phyloP scores from a whole-genome alignment of 1,284 basidiomycete species.

The Cutaneotrichosporon curvatum region DNA sequence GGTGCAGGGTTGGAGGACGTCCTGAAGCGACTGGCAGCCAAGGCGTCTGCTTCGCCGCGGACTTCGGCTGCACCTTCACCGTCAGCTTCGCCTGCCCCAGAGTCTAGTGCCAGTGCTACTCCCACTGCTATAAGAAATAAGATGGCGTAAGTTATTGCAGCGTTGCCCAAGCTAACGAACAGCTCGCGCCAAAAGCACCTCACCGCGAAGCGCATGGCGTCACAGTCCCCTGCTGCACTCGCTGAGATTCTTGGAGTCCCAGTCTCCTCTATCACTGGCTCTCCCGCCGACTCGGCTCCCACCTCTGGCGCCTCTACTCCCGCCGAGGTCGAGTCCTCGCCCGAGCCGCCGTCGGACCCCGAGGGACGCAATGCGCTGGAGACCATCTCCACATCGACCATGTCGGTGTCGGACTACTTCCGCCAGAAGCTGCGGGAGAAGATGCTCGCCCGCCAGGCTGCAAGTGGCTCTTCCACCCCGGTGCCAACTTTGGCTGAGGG shows the following conservation, averaged over 20 bases:
- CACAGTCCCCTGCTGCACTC: constrained; percentile 42
- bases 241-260: constrained; percentile 46
- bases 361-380: constrained; percentile 24
- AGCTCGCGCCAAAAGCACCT: constrained; percentile 43
- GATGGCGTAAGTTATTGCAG: constrained; percentile 39
- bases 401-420: constrained; percentile 45
- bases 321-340: constrained; percentile 15
- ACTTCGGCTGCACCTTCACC: constrained; percentile 14
- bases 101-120: constrained; percentile 16
- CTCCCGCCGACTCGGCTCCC: constrained; percentile 11
- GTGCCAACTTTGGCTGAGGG: constrained; percentile 17
- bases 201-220: constrained; percentile 39
- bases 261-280: constrained; percentile 30
- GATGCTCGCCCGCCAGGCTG: constrained; percentile 33
- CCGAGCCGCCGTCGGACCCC: constrained; percentile 9
- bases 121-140: constrained; percentile 31
- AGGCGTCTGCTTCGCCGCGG: constrained; percentile 15
- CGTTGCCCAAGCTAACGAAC: constrained; percentile 4
- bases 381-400: constrained; percentile 28
- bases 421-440: constrained; percentile 43
- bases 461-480: constrained; percentile 12
- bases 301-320: constrained; percentile 19
- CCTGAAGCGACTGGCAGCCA: constrained; percentile 33
- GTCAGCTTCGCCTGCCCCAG: constrained; percentile 13
- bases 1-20: constrained; percentile 44